phyloP scores from a whole-genome alignment of 306 rosid species.

The Castanea sativa region DNA sequence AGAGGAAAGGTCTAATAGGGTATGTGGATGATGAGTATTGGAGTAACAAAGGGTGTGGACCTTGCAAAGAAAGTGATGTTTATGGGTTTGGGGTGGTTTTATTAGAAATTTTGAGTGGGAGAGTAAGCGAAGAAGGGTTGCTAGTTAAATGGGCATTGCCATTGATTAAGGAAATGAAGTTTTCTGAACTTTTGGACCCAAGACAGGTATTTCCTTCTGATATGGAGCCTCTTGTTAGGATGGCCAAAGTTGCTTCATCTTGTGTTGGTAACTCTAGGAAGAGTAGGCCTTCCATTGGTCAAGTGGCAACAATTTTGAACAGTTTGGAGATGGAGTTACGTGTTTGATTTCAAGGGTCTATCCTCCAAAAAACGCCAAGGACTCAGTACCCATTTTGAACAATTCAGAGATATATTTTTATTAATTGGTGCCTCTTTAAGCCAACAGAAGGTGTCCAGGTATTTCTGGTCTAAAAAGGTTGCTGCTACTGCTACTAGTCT shows the following conservation, averaged over 20 bases:
- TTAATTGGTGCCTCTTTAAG: neutral
- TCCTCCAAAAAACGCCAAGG: neutral
- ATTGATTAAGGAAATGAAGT: slow-evolving; percentile 60
- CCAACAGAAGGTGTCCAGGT: neutral
- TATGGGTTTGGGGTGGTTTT: slow-evolving; percentile 81
- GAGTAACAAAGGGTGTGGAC: slow-evolving; percentile 28
- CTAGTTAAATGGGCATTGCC: slow-evolving; percentile 79
- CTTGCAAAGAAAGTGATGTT: slow-evolving; percentile 74
- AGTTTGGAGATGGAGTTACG: slow-evolving; percentile 51
- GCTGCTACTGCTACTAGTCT: neutral
- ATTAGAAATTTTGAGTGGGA: slow-evolving; percentile 82
- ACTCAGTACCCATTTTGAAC: slow-evolving; percentile 1
- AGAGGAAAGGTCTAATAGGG: slow-evolving; percentile 52
- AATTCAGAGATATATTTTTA: neutral
- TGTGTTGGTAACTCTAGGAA: slow-evolving; percentile 75
- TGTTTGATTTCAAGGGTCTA: slow-evolving; percentile 7
- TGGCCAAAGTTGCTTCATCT: slow-evolving; percentile 85
- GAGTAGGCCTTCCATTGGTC: slow-evolving; percentile 69
- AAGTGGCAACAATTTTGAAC: slow-evolving; percentile 70
- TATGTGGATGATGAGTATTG: slow-evolving; percentile 76
- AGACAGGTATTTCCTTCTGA: slow-evolving; percentile 52
- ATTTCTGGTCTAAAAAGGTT: slow-evolving; percentile 2
- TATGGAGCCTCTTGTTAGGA: slow-evolving; percentile 43
- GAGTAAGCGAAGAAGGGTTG: slow-evolving; percentile 58
- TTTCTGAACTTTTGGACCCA: slow-evolving; percentile 61